A percentile compares a stretch with the other conserved stretches of the same genome.
phyloP scores from a whole-genome alignment of 164 flowering plant species.

The Berberis thunbergii region DNA sequence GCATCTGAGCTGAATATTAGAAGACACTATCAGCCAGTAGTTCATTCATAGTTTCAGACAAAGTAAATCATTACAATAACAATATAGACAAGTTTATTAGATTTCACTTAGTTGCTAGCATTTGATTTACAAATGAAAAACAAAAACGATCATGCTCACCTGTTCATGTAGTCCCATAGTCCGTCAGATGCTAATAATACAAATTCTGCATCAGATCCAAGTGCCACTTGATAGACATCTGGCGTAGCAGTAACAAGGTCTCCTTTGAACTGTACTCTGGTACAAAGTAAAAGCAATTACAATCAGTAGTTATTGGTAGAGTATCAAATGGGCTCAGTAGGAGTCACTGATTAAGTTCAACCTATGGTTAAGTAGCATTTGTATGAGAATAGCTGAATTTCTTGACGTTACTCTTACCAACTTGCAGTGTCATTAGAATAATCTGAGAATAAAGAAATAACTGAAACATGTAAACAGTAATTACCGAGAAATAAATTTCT shows the following conservation, averaged over 20 bases:
- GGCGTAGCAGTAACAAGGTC: conserved; percentile 79
- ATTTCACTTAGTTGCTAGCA: background rate
- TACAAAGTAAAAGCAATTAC: conserved; percentile 4
- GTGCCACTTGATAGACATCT: conserved; percentile 52
- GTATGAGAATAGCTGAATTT: background rate
- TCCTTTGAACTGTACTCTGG: conserved; percentile 56
- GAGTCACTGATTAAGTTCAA: background rate
- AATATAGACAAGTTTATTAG: too few relatives aligned
- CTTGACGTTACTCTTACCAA: background rate
- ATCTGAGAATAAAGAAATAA: background rate
- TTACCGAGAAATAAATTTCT: conserved; percentile 81
- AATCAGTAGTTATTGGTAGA: conserved; percentile 2
- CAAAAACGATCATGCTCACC: conserved; percentile 28
- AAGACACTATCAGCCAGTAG: background rate
- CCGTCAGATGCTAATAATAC: conserved; percentile 90
- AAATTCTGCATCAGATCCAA: conserved; percentile 78
- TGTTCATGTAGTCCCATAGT: conserved; percentile 92
- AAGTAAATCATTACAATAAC: too few relatives aligned
- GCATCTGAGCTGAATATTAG: conserved; percentile 44
- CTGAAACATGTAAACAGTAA: background rate
- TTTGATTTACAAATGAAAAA: background rate
- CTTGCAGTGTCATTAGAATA: background rate
- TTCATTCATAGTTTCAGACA: background rate
- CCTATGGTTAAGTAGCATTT: background rate
- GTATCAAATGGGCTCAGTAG: background rate